Conservation (phyloP, 1,284 basidiomycete genomes). For the Ceratobasidium sp. region DNA sequence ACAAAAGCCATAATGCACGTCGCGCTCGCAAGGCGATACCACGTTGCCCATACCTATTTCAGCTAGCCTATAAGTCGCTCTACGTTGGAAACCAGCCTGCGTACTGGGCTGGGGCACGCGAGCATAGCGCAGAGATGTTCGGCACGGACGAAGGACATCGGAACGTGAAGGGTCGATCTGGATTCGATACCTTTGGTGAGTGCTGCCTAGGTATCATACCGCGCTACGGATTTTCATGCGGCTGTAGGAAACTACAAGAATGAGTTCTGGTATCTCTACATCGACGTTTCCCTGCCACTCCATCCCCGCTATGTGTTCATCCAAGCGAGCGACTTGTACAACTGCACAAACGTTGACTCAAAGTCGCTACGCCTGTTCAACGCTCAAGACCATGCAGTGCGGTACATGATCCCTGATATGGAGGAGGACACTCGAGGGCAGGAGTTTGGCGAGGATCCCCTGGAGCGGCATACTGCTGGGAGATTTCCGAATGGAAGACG, state of each 20-base stretch:
- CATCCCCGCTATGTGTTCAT: slow-evolving; percentile 29
- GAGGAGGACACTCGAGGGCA: background rate
- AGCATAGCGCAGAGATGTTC: background rate
- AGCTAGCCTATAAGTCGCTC: slow-evolving; percentile 15
- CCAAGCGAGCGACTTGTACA: slow-evolving; percentile 3
- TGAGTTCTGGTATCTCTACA: slow-evolving; percentile 23
- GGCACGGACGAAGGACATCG: slow-evolving; percentile 11
- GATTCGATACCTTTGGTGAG: slow-evolving; percentile 8
- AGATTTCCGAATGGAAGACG: background rate
- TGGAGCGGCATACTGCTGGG: background rate
- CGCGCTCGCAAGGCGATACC: background rate
- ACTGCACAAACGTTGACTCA: background rate
- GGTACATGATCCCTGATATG: slow-evolving; percentile 25
- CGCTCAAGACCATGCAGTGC: slow-evolving; percentile 20
- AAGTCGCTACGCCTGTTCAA: slow-evolving; percentile 18
- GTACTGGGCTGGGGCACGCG: slow-evolving; percentile 24
- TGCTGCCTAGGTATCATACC: no score
- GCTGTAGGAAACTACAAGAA: background rate
- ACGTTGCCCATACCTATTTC: slow-evolving; percentile 24
- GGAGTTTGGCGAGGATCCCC: slow-evolving; percentile 5
- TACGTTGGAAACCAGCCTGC: slow-evolving; percentile 20
- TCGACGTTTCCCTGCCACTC: slow-evolving; percentile 21
- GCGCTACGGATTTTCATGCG: no score
- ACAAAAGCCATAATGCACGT: background rate
- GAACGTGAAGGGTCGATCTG: slow-evolving; percentile 14